These are phyloP conservation scores for Quambalaria eucalypti DNA, from an alignment of 1,284 basidiomycete species.

Conservation along the genomic window DNA sequence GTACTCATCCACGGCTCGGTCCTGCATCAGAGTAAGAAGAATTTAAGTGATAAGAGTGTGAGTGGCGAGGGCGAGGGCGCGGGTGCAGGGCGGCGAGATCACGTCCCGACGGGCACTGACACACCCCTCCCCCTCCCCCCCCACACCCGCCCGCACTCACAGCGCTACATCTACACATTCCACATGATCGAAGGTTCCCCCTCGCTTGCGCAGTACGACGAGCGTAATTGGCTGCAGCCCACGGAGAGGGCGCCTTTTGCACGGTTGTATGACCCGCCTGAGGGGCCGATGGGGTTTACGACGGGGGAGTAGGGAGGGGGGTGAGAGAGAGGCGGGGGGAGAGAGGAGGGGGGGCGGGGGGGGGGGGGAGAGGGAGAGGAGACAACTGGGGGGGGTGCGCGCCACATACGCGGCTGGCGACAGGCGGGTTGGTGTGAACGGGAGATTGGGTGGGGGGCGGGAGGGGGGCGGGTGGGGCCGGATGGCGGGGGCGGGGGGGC, in stretches of 20 bases:
- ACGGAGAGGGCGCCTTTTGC: slow-evolving; percentile 17
- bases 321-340: no score
- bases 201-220: slow-evolving; percentile 19
- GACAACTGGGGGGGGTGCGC: no score
- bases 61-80: background rate
- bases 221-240: slow-evolving; percentile 35
- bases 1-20: slow-evolving; percentile 39
- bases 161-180: slow-evolving; percentile 38
- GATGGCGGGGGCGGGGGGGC: no score
- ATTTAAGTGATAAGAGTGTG: slow-evolving; percentile 13
- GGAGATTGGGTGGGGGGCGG: no score
- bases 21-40: slow-evolving; percentile 34
- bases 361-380: no score
- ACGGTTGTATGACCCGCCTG: slow-evolving; percentile 14
- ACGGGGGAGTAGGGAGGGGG: background rate
- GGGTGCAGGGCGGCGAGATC: background rate
- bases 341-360: no score
- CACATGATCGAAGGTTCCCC: slow-evolving; percentile 38
- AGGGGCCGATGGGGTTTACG: background rate
- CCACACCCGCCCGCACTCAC: background rate
- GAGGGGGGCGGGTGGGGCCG: no score
- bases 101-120: background rate
- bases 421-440: no score
- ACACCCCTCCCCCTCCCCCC: background rate
- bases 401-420: no score